Percentiles rank a stretch among this genome's conserved stretches.
phyloP scores from a whole-genome alignment of 192 early-diverging fungal species.

The Rhizophagus sp. region DNA sequence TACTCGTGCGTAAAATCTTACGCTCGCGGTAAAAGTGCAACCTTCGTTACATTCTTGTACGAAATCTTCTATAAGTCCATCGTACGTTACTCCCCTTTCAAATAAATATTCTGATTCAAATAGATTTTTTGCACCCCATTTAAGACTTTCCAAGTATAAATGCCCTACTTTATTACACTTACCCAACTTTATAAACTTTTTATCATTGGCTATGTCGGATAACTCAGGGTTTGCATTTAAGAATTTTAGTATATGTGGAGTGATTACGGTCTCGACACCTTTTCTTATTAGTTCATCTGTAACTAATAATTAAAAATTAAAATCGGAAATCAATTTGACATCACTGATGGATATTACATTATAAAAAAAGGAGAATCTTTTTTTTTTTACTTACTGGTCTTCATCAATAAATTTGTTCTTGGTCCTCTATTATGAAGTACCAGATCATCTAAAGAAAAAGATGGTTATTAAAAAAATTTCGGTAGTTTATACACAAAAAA shows the following conservation, averaged over 20 bases:
- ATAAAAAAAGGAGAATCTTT: no score
- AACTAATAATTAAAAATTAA: background rate
- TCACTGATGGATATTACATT: no score
- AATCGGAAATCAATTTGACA: no score
- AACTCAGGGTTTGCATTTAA: background rate
- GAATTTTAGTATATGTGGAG: background rate
- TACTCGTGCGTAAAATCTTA: no score
- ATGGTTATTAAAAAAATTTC: no score
- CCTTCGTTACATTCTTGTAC: background rate
- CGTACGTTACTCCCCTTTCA: background rate
- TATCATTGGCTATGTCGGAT: background rate
- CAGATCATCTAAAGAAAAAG: no score
- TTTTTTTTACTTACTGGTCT: no score
- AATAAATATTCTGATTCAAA: background rate
- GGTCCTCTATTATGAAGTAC: no score
- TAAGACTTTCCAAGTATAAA: background rate
- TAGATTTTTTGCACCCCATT: slow-evolving; percentile 3
- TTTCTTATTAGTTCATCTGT: background rate
- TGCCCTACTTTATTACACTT: background rate
- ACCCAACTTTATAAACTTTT: background rate
- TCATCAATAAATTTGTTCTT: no score
- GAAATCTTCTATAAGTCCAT: background rate
- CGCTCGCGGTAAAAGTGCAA: no score
- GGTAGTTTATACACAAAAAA: no score
- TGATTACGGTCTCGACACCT: background rate